A percentile compares a stretch with the other conserved stretches of the same genome.
Conservation (phyloP, 306 rosid genomes). For the Arachis stenosperma region DNA sequence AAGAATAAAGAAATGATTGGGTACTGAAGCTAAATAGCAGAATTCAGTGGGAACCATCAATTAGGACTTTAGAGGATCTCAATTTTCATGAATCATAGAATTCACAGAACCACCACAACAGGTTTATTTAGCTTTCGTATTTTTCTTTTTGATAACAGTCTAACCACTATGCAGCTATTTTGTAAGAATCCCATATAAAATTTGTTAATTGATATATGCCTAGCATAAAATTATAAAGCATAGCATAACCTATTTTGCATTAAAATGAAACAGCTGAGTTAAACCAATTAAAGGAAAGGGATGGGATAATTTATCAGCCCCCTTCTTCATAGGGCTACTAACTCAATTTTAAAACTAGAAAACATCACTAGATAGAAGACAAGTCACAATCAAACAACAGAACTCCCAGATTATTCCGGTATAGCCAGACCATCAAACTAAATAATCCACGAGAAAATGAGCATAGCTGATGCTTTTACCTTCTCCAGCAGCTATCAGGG, state of each 20-base stretch:
- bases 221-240: not conserved
- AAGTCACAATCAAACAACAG: constrained; percentile 1
- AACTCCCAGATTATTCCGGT: constrained; percentile 19
- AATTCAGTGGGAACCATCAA: constrained; percentile 5
- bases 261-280: constrained; percentile 8
- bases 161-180: constrained; percentile 29
- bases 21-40: too few species aligned
- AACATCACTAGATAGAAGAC: constrained; percentile 32
- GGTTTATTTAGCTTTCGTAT: constrained; percentile 4
- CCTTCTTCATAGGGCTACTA: constrained; percentile 9
- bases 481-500: constrained; percentile 99
- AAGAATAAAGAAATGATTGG: constrained; percentile 27
- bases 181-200: constrained; percentile 25
- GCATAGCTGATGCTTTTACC: constrained; percentile 54
- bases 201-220: constrained; percentile 22
- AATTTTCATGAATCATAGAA: constrained; percentile 28
- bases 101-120: constrained; percentile 27
- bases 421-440: constrained; percentile 33
- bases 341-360: constrained; percentile 18
- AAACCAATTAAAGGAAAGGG: constrained; percentile 16
- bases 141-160: constrained; percentile 12
- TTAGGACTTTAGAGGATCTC: constrained; percentile 33
- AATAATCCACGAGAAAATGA: constrained; percentile 25
- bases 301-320: constrained; percentile 11
- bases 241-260: constrained; percentile 27